A percentile compares a stretch with the other conserved stretches of the same genome.
phyloP scores from a whole-genome alignment of 164 flowering plant species.

The Magnolia changhungtana region DNA sequence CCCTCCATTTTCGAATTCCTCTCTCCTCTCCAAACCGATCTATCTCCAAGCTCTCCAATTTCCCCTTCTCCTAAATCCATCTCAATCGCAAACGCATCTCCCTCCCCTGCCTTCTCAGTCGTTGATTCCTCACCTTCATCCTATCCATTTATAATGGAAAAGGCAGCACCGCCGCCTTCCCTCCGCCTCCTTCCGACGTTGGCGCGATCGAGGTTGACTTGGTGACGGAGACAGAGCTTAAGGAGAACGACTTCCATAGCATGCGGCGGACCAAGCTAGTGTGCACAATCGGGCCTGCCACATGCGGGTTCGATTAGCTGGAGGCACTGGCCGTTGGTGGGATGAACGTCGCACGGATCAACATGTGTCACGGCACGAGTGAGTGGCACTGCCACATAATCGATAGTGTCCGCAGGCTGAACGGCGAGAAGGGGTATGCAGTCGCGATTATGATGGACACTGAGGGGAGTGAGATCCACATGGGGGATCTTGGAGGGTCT shows the following conservation, averaged over 20 bases:
- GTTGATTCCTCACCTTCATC: constrained; percentile 13
- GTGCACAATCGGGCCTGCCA: constrained; percentile 36
- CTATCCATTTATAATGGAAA: constrained; percentile 21
- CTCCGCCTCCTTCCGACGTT: constrained; percentile 9
- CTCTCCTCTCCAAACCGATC: too few species aligned
- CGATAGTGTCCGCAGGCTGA: constrained; percentile 61
- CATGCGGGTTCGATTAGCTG: constrained; percentile 75
- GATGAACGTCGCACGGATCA: constrained; percentile 90
- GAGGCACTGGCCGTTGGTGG: constrained; percentile 93
- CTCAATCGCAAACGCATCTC: neutral
- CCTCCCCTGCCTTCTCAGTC: constrained; percentile 13
- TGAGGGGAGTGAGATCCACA: too few species aligned
- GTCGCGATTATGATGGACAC: too few species aligned
- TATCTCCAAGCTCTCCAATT: too few species aligned
- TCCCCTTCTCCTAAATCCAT: neutral
- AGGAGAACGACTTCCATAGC: constrained; percentile 38
- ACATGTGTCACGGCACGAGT: constrained; percentile 89
- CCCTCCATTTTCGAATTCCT: too few species aligned
- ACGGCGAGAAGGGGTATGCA: constrained; percentile 87
- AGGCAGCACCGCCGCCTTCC: neutral
- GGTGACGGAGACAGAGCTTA: constrained; percentile 34
- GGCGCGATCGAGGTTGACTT: constrained; percentile 31
- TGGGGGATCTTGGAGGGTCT: constrained; percentile 89
- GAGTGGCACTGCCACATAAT: constrained; percentile 85
- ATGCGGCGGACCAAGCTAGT: constrained; percentile 35